Conservation (phyloP, 768 basidiomycete genomes). For the Russula sp. region DNA sequence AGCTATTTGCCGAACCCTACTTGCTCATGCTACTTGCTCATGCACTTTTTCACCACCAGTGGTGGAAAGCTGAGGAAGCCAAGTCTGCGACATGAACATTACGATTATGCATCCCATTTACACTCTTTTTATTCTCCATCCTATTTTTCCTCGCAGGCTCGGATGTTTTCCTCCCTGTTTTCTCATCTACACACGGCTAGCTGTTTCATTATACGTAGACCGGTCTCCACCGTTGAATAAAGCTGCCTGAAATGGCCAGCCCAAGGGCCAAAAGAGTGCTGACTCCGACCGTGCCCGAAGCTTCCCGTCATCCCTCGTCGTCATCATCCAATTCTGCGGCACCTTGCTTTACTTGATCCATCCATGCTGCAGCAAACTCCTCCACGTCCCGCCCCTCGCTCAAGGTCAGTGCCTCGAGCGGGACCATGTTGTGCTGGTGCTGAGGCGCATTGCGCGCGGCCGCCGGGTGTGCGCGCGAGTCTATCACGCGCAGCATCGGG, state of each 20-base stretch:
- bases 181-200: background rate
- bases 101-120: background rate
- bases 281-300: background rate
- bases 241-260: background rate
- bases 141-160: background rate
- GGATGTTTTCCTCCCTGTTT: background rate
- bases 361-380: conserved; percentile 66
- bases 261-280: background rate
- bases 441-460: conserved; percentile 61
- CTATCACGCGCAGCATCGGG: conserved; percentile 55
- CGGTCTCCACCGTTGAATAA: background rate
- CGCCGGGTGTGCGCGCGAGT: conserved; percentile 65
- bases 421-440: conserved; percentile 85
- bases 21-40: conserved; percentile 2
- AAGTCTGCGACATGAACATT: conserved; percentile 12
- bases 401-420: conserved; percentile 77
- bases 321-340: conserved; percentile 16
- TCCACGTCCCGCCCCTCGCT: conserved; percentile 64
- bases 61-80: conserved; percentile 22
- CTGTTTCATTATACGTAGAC: background rate
- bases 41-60: conserved; percentile 2
- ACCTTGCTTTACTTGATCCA: conserved; percentile 40
- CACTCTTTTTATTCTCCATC: background rate
- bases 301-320: background rate
- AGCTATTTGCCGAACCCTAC: background rate